Evolutionary conservation across 164 flowering plant species (phyloP).

Genomic region (Tinospora cordifolia): DNA sequence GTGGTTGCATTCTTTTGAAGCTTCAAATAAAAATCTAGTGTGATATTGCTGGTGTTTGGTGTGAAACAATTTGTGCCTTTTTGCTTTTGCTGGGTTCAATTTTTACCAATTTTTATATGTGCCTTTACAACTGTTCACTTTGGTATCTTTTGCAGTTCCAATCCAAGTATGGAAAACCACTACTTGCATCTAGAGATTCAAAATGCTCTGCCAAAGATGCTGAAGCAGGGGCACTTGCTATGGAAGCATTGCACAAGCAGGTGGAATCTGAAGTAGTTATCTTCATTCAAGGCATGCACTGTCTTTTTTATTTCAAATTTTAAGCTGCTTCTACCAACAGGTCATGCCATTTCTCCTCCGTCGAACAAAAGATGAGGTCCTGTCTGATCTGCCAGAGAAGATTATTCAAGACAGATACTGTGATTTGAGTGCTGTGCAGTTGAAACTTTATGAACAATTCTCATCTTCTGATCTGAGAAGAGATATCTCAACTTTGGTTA

Average conservation of each 20-base stretch:
- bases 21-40: not conserved
- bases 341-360: constrained; percentile 99
- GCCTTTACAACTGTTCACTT: not conserved
- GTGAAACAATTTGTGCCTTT: not conserved
- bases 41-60: not conserved
- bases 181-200: constrained; percentile 79
- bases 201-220: constrained; percentile 98
- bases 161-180: constrained; percentile 89
- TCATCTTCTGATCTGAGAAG: constrained; percentile 77
- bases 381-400: constrained; percentile 95
- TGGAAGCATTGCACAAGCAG: constrained; percentile 99
- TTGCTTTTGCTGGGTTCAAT: too few relatives aligned
- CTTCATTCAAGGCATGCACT: not conserved
- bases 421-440: constrained; percentile 83
- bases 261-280: constrained; percentile 21
- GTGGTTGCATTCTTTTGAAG: too few relatives aligned
- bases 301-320: too few relatives aligned
- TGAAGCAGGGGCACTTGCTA: constrained; percentile 94
- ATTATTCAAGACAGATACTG: constrained; percentile 97
- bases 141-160: constrained; percentile 58
- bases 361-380: constrained; percentile 92
- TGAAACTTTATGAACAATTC: constrained; percentile 86
- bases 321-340: constrained; percentile 26
- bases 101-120: not conserved
- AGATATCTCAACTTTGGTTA: constrained; percentile 70